These are phyloP conservation scores for Umbelopsis sp. DNA, from an alignment of 192 early-diverging fungal species.

Conservation along the genomic window DNA sequence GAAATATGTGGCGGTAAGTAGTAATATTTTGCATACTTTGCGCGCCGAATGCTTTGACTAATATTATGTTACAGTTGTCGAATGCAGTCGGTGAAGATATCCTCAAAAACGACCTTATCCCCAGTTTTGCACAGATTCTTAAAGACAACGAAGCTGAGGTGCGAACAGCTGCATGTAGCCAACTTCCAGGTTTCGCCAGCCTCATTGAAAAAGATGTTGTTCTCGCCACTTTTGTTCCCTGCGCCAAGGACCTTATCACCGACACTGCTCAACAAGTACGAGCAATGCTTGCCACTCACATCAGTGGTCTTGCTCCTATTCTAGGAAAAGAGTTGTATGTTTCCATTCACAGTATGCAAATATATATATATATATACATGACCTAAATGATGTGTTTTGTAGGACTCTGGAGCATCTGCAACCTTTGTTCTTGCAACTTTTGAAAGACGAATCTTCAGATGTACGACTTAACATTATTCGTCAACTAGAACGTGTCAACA, in stretches of 20 bases:
- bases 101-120: slow-evolving; percentile 83
- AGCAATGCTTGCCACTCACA: slow-evolving; percentile 92
- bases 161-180: slow-evolving; percentile 90
- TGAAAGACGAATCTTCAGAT: slow-evolving; percentile 97
- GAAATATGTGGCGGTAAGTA: slow-evolving; percentile 88
- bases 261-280: slow-evolving; percentile 97
- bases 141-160: slow-evolving; percentile 99
- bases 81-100: slow-evolving; percentile 79
- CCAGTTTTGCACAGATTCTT: slow-evolving; percentile 83
- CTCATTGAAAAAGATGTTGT: slow-evolving; percentile 81
- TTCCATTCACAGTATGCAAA: neutral
- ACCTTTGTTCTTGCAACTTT: slow-evolving; percentile 93
- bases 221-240: slow-evolving; percentile 81
- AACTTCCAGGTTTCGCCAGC: slow-evolving; percentile 75
- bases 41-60: slow-evolving; percentile 18
- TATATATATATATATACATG: neutral
- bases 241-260: slow-evolving; percentile 91
- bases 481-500: slow-evolving; percentile 94
- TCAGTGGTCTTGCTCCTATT: slow-evolving; percentile 93
- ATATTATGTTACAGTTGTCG: slow-evolving; percentile 58
- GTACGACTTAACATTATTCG: slow-evolving; percentile 99
- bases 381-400: neutral
- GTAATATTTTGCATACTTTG: neutral
- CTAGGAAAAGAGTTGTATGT: slow-evolving; percentile 89
- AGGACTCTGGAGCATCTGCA: slow-evolving; percentile 93